phyloP scores from a whole-genome alignment of 73 alveolate genomes.

The Tetrahymena borealis region DNA sequence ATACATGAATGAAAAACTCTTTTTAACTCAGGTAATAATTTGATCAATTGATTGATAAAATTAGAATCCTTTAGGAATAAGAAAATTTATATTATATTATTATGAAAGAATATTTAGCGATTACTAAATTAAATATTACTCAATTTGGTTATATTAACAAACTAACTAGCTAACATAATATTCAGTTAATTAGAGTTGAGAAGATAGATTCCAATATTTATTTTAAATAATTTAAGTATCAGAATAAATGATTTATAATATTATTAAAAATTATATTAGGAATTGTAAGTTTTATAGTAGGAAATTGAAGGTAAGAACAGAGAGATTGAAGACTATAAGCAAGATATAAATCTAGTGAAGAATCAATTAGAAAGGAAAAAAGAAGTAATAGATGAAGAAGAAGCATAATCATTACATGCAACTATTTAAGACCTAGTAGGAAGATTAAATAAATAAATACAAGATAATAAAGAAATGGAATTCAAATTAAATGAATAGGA shows the following conservation, averaged over 20 bases:
- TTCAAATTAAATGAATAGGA: constrained; percentile 5
- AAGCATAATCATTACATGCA: not conserved
- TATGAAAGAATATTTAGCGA: too few species aligned
- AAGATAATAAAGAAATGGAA: not conserved
- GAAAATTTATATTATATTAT: too few species aligned
- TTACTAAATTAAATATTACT: too few species aligned
- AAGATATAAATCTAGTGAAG: not conserved
- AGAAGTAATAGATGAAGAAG: not conserved
- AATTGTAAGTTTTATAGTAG: not conserved
- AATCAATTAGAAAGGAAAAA: not conserved
- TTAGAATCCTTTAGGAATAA: too few species aligned
- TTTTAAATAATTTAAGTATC: too few species aligned
- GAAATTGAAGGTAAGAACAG: not conserved
- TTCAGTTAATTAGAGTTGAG: too few species aligned
- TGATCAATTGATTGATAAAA: not conserved
- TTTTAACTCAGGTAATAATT: not conserved
- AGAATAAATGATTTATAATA: too few species aligned
- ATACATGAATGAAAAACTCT: not conserved
- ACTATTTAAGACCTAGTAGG: not conserved
- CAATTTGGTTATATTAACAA: too few species aligned
- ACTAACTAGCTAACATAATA: too few species aligned
- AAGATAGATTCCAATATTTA: too few species aligned
- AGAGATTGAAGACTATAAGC: not conserved
- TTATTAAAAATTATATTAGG: too few species aligned
- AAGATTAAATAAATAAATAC: not conserved